Conservation (phyloP, 495 filamentous ascomycete genomes). For the Daldinia childiae region DNA sequence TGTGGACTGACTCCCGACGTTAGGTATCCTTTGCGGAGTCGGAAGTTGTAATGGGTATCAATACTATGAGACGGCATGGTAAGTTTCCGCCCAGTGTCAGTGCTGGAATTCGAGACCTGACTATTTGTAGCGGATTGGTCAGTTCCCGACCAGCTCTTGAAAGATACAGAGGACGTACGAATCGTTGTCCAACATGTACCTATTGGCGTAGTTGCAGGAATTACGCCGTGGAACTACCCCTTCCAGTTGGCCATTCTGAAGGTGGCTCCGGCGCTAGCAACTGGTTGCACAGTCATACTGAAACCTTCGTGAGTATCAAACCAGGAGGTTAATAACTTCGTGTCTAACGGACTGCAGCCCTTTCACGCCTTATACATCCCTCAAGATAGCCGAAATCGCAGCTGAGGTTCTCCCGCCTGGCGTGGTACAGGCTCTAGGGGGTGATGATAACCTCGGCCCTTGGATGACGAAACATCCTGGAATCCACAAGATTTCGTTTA, state of each 20-base stretch:
- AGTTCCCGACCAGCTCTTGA: neutral
- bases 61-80: neutral
- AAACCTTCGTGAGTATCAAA: neutral
- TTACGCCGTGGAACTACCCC: neutral
- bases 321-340: neutral
- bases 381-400: neutral
- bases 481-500: constrained; percentile 2
- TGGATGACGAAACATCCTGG: constrained; percentile 1
- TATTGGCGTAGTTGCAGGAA: neutral
- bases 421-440: neutral
- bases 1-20: neutral
- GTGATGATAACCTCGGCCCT: constrained; percentile 3
- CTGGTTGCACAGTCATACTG: neutral
- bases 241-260: neutral
- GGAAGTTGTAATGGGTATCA: neutral
- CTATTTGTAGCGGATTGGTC: neutral
- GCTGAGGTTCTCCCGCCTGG: neutral
- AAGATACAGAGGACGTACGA: neutral
- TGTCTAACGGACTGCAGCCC: neutral
- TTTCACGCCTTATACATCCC: neutral
- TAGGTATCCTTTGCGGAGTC: neutral
- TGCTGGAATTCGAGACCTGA: neutral
- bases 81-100: neutral
- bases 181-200: neutral
- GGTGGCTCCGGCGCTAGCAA: neutral